Percentiles rank a stretch among this genome's conserved stretches.
Evolutionary conservation across 306 rosid species (phyloP).

Genomic region (Citrullus colocynthis): DNA sequence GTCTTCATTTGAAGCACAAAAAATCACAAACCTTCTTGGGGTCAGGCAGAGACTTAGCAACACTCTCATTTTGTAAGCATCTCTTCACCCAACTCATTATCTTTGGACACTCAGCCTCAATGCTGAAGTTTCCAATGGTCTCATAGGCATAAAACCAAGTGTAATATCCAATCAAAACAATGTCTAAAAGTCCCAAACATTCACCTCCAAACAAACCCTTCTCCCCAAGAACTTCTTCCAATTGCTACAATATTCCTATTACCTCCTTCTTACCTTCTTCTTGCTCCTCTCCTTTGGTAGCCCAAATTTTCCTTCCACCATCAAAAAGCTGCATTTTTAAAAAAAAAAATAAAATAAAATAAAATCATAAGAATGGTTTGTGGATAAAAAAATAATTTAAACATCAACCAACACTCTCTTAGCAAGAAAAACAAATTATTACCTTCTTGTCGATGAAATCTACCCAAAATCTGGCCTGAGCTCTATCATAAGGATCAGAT

Average conservation of each 20-base stretch:
- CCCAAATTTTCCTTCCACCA: slow-evolving; percentile 5
- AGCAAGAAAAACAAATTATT: not conserved
- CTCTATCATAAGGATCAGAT: slow-evolving; percentile 25
- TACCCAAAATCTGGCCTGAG: slow-evolving; percentile 32
- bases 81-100: not conserved
- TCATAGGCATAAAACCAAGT: not conserved
- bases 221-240: slow-evolving; percentile 20
- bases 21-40: not conserved
- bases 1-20: not conserved
- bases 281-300: slow-evolving; percentile 2
- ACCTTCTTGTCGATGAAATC: slow-evolving; percentile 28
- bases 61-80: not conserved
- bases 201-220: slow-evolving; percentile 28
- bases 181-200: not conserved
- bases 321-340: slow-evolving; percentile 5
- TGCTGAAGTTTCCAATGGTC: not conserved
- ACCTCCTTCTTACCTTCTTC: slow-evolving; percentile 7
- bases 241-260: not conserved
- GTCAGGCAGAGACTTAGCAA: not conserved
- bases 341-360: too few species aligned
- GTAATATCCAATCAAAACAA: not conserved
- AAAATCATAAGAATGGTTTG: too few species aligned
- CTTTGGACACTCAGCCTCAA: not conserved
- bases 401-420: too few species aligned
- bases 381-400: too few species aligned